Percentiles rank a stretch among this genome's conserved stretches.
phyloP scores from a whole-genome alignment of 129 eudicot genomes.

The Flaveria robusta region DNA sequence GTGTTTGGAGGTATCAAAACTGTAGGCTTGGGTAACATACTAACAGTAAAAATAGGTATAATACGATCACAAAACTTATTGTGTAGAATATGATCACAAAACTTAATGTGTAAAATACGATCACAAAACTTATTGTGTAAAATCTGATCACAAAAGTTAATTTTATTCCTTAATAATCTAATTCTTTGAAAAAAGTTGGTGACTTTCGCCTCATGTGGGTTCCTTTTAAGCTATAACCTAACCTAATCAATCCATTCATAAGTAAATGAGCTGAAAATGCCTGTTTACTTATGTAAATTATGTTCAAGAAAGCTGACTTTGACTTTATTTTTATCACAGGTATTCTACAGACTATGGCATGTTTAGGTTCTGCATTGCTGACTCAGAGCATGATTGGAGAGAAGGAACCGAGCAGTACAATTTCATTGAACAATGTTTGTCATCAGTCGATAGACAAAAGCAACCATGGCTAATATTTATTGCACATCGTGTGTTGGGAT shows the following conservation, averaged over 20 bases:
- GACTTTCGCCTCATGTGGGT: background rate
- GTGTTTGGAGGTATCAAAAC: background rate
- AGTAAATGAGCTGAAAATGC: background rate
- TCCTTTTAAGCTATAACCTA: background rate
- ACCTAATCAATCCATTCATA: background rate
- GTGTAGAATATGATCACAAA: too few species aligned
- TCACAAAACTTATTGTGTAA: too few species aligned
- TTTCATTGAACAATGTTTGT: slow-evolving; percentile 67
- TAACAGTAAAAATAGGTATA: background rate
- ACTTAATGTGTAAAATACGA: too few species aligned
- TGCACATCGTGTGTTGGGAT: slow-evolving; percentile 73
- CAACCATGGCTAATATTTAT: slow-evolving; percentile 79
- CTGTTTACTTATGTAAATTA: too few species aligned
- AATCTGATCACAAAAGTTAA: too few species aligned
- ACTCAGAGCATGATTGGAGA: slow-evolving; percentile 80
- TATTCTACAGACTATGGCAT: slow-evolving; percentile 77
- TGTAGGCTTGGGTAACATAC: background rate
- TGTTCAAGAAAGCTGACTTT: slow-evolving; percentile 10
- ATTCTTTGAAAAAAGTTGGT: background rate
- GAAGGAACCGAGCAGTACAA: slow-evolving; percentile 72
- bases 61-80: too few species aligned
- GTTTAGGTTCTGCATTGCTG: slow-evolving; percentile 82
- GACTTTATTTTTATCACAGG: slow-evolving; percentile 40
- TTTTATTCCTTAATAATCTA: too few species aligned
- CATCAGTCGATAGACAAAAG: slow-evolving; percentile 65